Evolutionary conservation across 495 filamentous ascomycete genomes (phyloP).

Genomic region (Neurospora sp.): DNA sequence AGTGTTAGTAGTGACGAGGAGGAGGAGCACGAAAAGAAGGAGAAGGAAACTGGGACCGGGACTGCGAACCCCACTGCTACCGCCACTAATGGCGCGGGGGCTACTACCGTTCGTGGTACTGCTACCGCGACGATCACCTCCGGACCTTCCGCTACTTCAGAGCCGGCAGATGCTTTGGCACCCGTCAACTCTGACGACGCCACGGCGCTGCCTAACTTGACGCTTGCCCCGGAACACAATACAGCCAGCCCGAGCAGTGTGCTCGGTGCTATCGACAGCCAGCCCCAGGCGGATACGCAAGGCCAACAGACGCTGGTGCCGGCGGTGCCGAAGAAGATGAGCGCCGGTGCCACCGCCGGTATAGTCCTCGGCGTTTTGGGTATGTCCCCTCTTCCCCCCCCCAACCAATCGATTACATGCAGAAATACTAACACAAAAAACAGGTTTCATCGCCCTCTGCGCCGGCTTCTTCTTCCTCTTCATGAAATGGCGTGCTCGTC

Average conservation of each 20-base stretch:
- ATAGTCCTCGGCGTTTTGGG: not conserved
- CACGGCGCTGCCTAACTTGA: not conserved
- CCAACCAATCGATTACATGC: too few species aligned
- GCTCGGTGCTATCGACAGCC: not conserved
- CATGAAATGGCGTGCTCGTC: not conserved
- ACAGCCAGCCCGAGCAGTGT: not conserved
- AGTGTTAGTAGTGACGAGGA: not conserved
- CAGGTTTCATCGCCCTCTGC: not conserved
- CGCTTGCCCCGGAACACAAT: not conserved
- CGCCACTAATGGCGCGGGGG: not conserved
- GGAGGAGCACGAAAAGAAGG: slow-evolving; percentile 34
- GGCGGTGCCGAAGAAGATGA: not conserved
- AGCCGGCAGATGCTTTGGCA: not conserved
- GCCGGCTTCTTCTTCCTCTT: not conserved
- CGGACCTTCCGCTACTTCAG: not conserved
- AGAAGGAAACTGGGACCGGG: not conserved
- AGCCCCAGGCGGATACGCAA: not conserved
- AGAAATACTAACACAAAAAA: not conserved
- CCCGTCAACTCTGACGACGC: not conserved
- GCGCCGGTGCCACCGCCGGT: not conserved
- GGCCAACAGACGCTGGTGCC: not conserved
- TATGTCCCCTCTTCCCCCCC: not conserved
- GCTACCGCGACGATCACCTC: not conserved
- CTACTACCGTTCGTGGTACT: not conserved
- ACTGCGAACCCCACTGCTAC: not conserved